Conservation (phyloP, 2,329 filamentous ascomycete species). For the Xylaria polymorpha region DNA sequence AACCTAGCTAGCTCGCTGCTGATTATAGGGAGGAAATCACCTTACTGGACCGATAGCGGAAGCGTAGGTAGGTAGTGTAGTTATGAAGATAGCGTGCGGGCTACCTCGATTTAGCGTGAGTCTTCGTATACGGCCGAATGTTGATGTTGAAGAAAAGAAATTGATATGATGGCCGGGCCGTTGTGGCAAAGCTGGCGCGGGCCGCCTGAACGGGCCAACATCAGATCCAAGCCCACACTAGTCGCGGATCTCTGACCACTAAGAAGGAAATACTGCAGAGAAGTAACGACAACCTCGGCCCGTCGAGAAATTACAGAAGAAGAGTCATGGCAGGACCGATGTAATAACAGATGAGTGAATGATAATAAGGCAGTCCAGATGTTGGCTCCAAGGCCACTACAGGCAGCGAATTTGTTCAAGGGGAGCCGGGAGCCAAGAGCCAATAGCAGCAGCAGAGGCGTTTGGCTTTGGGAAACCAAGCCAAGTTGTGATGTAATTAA, state of each 20-base stretch:
- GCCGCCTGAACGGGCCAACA: constrained; percentile 39
- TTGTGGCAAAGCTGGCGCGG: constrained; percentile 38
- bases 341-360: constrained; percentile 10
- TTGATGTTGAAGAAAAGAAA: constrained; percentile 28
- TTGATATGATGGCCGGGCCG: constrained; percentile 26
- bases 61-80: neutral
- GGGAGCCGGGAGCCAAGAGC: constrained; percentile 5
- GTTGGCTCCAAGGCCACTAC: constrained; percentile 1
- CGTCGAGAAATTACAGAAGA: constrained; percentile 9
- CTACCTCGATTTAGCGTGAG: constrained; percentile 24
- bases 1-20: constrained; percentile 11
- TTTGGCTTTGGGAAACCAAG: neutral
- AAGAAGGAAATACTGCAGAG: neutral
- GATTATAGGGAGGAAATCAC: constrained; percentile 5
- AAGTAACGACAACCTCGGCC: constrained; percentile 11
- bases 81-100: constrained; percentile 13
- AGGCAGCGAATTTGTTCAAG: neutral
- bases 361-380: constrained; percentile 1
- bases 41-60: constrained; percentile 14
- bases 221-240: constrained; percentile 30
- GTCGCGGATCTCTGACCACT: constrained; percentile 27
- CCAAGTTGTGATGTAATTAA: neutral
- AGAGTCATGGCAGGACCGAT: constrained; percentile 20
- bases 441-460: neutral
- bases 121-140: constrained; percentile 35